These are phyloP conservation scores for Chenopodium quinoa DNA, from an alignment of 148 eudicot genomes.

Conservation along the genomic window DNA sequence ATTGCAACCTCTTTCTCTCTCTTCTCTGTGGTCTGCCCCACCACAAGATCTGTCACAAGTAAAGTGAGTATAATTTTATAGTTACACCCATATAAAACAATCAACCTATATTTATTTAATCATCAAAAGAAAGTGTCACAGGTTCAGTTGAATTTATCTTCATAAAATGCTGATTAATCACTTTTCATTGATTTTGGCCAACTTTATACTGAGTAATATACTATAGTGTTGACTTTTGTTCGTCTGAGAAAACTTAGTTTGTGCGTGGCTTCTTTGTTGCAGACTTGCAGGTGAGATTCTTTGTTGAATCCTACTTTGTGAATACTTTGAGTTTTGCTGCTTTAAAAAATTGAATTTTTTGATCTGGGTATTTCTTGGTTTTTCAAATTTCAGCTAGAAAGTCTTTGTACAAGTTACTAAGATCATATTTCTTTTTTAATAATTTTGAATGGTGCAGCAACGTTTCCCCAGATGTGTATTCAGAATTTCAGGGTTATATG, in stretches of 20 bases:
- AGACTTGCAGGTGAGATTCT: slow-evolving; percentile 29
- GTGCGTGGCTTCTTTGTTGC: not conserved
- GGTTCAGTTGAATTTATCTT: slow-evolving; percentile 7
- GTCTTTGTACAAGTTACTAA: not conserved
- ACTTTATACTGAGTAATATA: not conserved
- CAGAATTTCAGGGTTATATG: not conserved
- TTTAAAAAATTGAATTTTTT: slow-evolving; percentile 1
- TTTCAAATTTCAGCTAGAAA: not conserved
- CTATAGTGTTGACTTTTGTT: not conserved
- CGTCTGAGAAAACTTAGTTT: not conserved
- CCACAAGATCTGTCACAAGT: not conserved
- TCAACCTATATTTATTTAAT: not conserved
- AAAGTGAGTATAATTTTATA: not conserved
- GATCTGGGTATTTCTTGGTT: slow-evolving; percentile 7
- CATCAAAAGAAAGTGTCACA: not conserved
- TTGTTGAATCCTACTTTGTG: not conserved
- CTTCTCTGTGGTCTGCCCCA: not conserved
- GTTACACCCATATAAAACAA: not conserved
- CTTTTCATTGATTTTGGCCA: slow-evolving; percentile 19
- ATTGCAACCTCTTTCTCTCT: not conserved
- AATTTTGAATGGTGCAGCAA: not conserved
- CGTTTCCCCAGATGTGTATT: not conserved
- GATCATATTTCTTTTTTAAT: not conserved
- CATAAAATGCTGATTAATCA: slow-evolving; percentile 3
- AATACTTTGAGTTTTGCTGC: not conserved